Evolutionary conservation across 148 eudicot species (phyloP).

Genomic region (Cornus controversa): DNA sequence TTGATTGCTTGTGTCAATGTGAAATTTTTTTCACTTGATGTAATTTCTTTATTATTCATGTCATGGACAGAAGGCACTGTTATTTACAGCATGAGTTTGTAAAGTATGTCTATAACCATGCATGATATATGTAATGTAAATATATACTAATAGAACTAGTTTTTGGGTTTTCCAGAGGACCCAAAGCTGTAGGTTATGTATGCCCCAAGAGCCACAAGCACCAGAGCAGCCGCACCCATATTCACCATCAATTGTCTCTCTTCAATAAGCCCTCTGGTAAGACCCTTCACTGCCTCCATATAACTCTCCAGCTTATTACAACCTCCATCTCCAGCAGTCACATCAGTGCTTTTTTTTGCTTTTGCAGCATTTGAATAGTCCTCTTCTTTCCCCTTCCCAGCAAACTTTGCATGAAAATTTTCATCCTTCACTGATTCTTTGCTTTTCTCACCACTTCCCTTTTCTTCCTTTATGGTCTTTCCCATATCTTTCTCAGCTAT

Average conservation of each 20-base stretch:
- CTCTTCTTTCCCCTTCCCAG: neutral
- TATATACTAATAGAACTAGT: neutral
- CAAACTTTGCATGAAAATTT: neutral
- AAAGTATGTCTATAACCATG: neutral
- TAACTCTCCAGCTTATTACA: conserved; percentile 2
- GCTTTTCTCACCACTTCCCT: neutral
- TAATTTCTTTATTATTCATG: neutral
- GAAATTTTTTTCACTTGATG: neutral
- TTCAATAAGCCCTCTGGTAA: conserved; percentile 30
- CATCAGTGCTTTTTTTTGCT: neutral
- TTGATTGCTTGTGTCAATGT: too few species aligned
- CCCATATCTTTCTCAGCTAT: neutral
- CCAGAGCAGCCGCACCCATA: conserved; percentile 56
- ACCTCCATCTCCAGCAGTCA: neutral
- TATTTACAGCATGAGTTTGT: neutral
- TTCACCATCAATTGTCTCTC: conserved; percentile 52
- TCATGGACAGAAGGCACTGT: neutral
- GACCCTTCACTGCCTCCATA: conserved; percentile 23
- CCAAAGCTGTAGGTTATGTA: conserved; percentile 43
- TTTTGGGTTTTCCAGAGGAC: conserved; percentile 3
- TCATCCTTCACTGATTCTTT: neutral
- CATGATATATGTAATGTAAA: too few species aligned
- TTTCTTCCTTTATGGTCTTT: neutral
- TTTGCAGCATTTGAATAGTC: neutral
- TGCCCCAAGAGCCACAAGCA: conserved; percentile 55